These are phyloP conservation scores for Nicotiana benthamiana DNA, from an alignment of 257 asterid species.

Conservation along the genomic window DNA sequence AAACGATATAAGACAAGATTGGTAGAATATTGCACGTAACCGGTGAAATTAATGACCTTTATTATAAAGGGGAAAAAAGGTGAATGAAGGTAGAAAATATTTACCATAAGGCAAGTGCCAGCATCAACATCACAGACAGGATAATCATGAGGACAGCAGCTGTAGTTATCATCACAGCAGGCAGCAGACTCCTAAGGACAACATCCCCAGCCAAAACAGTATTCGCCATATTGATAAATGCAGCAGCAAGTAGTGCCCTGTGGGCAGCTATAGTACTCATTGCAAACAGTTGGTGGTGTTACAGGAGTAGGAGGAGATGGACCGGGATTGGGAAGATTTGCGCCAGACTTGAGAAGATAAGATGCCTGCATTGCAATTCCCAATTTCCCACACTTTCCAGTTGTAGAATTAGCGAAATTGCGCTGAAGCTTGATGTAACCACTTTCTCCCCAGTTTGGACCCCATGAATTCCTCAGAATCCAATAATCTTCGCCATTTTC, in stretches of 20 bases:
- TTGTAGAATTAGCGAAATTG: slow-evolving; percentile 31
- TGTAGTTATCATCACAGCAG: slow-evolving; percentile 72
- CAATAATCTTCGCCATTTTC: slow-evolving; percentile 66
- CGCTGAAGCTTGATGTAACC: slow-evolving; percentile 80
- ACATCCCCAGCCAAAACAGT: slow-evolving; percentile 86
- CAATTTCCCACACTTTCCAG: slow-evolving; percentile 90
- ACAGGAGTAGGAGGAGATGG: slow-evolving; percentile 82
- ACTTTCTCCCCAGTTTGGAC: slow-evolving; percentile 68
- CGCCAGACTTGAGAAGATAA: slow-evolving; percentile 64
- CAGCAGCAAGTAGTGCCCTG: slow-evolving; percentile 81
- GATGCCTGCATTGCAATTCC: slow-evolving; percentile 79
- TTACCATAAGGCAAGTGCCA: slow-evolving; percentile 74
- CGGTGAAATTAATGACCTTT: no score
- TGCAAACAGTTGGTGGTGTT: slow-evolving; percentile 58
- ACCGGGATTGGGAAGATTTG: slow-evolving; percentile 82
- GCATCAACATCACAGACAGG: slow-evolving; percentile 58
- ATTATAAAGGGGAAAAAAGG: no score
- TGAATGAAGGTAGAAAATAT: not conserved
- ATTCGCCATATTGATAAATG: slow-evolving; percentile 34
- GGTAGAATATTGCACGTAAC: no score
- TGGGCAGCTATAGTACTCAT: slow-evolving; percentile 59
- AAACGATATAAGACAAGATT: no score
- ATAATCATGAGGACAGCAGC: slow-evolving; percentile 88
- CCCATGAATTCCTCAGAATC: slow-evolving; percentile 91
- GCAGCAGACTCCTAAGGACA: slow-evolving; percentile 86